Conservation (phyloP, 2,329 filamentous ascomycete genomes). For the Pezicula radicicola region DNA sequence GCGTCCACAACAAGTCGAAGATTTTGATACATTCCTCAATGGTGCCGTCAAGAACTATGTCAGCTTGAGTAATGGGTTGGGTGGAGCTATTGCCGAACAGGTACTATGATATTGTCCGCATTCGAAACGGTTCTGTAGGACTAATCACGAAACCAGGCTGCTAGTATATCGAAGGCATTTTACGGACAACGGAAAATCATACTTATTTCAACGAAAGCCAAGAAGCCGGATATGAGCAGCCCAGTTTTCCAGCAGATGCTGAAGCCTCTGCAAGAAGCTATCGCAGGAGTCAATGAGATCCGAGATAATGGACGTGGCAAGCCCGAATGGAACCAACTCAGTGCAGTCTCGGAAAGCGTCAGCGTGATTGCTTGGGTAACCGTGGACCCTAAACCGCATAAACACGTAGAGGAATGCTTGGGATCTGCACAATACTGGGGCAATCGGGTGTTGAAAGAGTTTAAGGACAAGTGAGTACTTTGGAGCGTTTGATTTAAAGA, state of each 20-base stretch:
- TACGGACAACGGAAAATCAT: conserved; percentile 84
- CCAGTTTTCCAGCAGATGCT: conserved; percentile 72
- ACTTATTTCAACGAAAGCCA: conserved; percentile 83
- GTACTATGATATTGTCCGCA: conserved; percentile 39
- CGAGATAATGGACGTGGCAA: conserved; percentile 78
- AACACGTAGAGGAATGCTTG: conserved; percentile 80
- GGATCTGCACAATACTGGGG: conserved; percentile 89
- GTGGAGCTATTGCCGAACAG: conserved; percentile 77
- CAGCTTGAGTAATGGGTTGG: conserved; percentile 72
- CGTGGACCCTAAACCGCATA: conserved; percentile 76
- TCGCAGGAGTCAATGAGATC: conserved; percentile 75
- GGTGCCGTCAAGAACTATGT: conserved; percentile 75
- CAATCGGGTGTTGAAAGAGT: conserved; percentile 88
- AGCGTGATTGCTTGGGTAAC: conserved; percentile 89
- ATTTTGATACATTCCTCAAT: conserved; percentile 79
- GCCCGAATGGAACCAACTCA: conserved; percentile 75
- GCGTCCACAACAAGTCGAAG: conserved; percentile 75
- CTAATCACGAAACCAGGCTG: conserved; percentile 36
- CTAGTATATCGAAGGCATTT: conserved; percentile 63
- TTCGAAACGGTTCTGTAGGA: neutral
- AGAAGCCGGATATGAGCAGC: conserved; percentile 74
- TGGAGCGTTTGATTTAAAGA: too few species aligned
- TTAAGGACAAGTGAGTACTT: conserved; percentile 69
- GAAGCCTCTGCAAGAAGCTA: conserved; percentile 80
- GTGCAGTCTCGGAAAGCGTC: conserved; percentile 86